Conservation (phyloP, 208 protist genomes). For the Trypanosoma theileri region DNA sequence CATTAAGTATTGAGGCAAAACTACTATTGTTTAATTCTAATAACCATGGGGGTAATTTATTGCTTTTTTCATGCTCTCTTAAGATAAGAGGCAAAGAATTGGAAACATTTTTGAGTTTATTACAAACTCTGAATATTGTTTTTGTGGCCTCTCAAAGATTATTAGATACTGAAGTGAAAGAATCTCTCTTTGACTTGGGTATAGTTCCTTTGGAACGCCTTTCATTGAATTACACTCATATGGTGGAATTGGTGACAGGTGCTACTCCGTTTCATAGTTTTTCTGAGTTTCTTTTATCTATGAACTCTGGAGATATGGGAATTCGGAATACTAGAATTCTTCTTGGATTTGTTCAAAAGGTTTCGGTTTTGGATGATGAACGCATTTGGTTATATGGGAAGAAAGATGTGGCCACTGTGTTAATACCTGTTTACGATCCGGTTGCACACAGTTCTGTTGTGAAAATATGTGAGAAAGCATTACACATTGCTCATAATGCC, state of each 20-base stretch:
- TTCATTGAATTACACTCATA: conserved; percentile 11
- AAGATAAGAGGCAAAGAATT: conserved; percentile 11
- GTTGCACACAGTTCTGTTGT: background rate
- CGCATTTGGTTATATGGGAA: conserved; percentile 25
- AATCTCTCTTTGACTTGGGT: conserved; percentile 25
- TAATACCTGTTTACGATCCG: conserved; percentile 18
- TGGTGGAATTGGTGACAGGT: conserved; percentile 17
- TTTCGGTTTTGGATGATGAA: conserved; percentile 11
- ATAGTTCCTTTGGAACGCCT: conserved; percentile 29
- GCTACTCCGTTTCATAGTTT: conserved; percentile 30
- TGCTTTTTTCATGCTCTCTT: conserved; percentile 35
- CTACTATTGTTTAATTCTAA: conserved; percentile 1
- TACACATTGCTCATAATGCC: background rate
- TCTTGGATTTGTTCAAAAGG: conserved; percentile 18
- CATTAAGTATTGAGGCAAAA: conserved; percentile 17
- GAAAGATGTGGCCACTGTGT: conserved; percentile 19
- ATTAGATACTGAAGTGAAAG: conserved; percentile 16
- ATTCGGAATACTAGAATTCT: background rate
- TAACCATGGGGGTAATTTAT: background rate
- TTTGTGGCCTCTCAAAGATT: conserved; percentile 27
- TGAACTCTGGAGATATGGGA: background rate
- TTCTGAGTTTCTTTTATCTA: conserved; percentile 24
- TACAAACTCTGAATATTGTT: conserved; percentile 11
- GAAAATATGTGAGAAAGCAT: conserved; percentile 23
- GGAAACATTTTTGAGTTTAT: conserved; percentile 14